phyloP scores from a whole-genome alignment of 2,329 filamentous ascomycete genomes.

The Monilinia polystroma region DNA sequence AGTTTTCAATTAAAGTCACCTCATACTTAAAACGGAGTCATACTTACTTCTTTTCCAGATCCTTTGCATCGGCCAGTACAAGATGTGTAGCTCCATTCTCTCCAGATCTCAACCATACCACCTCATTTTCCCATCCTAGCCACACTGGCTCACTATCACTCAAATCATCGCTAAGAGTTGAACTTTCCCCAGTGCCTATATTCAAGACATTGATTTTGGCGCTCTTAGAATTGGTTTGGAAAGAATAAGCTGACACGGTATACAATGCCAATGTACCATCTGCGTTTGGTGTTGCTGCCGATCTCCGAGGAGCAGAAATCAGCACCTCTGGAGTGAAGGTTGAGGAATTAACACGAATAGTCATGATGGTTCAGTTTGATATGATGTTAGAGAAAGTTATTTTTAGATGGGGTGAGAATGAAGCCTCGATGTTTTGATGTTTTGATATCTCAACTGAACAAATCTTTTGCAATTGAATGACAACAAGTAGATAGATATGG shows the following conservation, averaged over 20 bases:
- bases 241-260: constrained; percentile 74
- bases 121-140: constrained; percentile 49
- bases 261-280: constrained; percentile 65
- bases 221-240: constrained; percentile 68
- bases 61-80: constrained; percentile 34
- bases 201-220: constrained; percentile 71
- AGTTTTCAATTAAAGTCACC: constrained; percentile 17
- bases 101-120: constrained; percentile 49
- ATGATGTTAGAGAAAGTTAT: not conserved
- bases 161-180: constrained; percentile 62
- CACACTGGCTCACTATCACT: constrained; percentile 71
- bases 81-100: constrained; percentile 47
- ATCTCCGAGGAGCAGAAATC: constrained; percentile 72
- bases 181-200: constrained; percentile 63
- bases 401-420: not conserved
- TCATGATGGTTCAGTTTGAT: constrained; percentile 44
- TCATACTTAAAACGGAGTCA: not conserved
- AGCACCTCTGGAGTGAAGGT: constrained; percentile 77
- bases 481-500: not conserved
- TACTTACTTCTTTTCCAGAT: constrained; percentile 34
- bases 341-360: constrained; percentile 63
- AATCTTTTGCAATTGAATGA: not conserved
- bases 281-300: constrained; percentile 66
- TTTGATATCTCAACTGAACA: not conserved
- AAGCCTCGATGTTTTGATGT: not conserved